A percentile compares a stretch with the other conserved stretches of the same genome.
Conservation (phyloP, 176 grass and related monocot genomes). For the Carex parvula region DNA sequence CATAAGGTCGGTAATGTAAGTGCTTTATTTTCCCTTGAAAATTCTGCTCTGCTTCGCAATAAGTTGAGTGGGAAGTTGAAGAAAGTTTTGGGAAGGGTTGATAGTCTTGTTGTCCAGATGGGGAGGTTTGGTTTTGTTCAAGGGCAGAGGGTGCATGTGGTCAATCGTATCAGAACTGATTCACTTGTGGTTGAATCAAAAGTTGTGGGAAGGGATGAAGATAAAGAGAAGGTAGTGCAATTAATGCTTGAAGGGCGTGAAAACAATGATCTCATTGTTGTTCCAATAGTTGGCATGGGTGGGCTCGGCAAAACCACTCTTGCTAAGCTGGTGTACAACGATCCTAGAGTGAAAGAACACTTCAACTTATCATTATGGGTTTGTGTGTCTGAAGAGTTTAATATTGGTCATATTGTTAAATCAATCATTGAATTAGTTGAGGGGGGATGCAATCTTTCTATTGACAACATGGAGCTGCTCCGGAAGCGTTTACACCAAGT, state of each 20-base stretch:
- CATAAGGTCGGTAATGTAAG: not conserved
- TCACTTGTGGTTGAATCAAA: conserved; percentile 11
- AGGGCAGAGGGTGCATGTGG: no score
- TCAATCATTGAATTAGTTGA: conserved; percentile 17
- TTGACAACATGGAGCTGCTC: conserved; percentile 1
- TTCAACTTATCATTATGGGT: conserved; percentile 38
- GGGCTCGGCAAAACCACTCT: conserved; percentile 44
- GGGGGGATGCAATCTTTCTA: not conserved
- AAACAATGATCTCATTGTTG: not conserved
- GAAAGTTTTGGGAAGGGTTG: conserved; percentile 9
- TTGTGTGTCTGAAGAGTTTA: conserved; percentile 35
- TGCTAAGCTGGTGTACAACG: conserved; percentile 38
- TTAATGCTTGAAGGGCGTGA: not conserved
- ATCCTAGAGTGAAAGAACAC: not conserved
- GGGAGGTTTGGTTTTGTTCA: not conserved
- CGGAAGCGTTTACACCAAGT: not conserved
- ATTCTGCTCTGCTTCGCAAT: conserved; percentile 4
- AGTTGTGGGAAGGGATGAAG: conserved; percentile 28
- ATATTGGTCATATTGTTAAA: not conserved
- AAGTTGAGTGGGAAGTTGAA: conserved; percentile 19
- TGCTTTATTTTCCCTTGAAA: not conserved
- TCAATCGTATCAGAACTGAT: not conserved
- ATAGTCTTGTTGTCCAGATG: conserved; percentile 3
- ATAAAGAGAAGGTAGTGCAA: conserved; percentile 24
- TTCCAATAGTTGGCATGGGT: conserved; percentile 44